A percentile compares a stretch with the other conserved stretches of the same genome.
phyloP scores from a whole-genome alignment of 441 rosid genomes.

The Corymbia calophylla region DNA sequence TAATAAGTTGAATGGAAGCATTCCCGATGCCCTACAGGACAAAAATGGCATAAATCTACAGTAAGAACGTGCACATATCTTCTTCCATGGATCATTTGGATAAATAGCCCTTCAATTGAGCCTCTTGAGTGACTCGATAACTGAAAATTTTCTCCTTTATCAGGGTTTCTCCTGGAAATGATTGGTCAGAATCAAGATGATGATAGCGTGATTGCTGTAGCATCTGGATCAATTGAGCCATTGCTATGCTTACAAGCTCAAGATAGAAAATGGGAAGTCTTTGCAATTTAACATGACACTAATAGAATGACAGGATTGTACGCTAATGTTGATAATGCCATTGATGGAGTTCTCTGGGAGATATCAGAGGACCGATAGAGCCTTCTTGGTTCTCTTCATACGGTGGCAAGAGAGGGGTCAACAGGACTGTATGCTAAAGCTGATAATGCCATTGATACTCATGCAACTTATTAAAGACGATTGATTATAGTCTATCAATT shows the following conservation, averaged over 20 bases:
- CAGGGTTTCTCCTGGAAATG: background rate
- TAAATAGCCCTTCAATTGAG: background rate
- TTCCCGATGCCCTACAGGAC: constrained; percentile 35
- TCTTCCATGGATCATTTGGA: background rate
- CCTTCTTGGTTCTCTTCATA: background rate
- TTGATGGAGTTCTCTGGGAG: background rate
- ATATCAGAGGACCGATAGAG: background rate
- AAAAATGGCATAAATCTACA: constrained; percentile 34
- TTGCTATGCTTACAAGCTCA: background rate
- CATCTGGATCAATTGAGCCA: background rate
- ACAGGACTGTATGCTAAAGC: background rate
- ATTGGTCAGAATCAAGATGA: background rate
- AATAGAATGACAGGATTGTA: background rate
- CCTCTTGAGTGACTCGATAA: background rate
- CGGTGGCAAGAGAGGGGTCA: background rate
- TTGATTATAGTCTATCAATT: background rate
- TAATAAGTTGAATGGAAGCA: constrained; percentile 47
- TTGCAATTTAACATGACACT: background rate
- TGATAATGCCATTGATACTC: background rate
- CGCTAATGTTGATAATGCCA: background rate
- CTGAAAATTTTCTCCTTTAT: background rate
- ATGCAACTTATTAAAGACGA: background rate
- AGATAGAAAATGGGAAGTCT: background rate
- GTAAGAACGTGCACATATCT: constrained; percentile 25
- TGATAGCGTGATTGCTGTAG: background rate